Evolutionary conservation across 2,329 filamentous ascomycete genomes (phyloP), one percentile per base, ranked within the genome.

Genomic region (Fusarium denticulatum): DNA sequence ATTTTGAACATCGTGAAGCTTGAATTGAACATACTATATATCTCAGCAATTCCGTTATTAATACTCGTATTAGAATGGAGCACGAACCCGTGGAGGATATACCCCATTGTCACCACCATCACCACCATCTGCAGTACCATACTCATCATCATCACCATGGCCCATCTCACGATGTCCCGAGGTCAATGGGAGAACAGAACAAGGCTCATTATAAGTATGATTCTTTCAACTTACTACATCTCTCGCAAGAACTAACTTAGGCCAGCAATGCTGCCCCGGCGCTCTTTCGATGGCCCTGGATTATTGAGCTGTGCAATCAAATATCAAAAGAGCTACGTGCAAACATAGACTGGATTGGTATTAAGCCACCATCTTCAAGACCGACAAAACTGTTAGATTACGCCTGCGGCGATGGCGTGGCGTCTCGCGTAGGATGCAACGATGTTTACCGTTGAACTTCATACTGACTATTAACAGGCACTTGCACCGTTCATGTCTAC

Each of bases 351-450:
- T 81, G 79, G 79, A 72, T 81, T 6, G 76, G 76, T 1, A 61
- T 79, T 2, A 37, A 63, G 4, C 67, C 68, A 3, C 49, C 63
- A 2, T 53, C 66, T 2, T 37, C 52, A 47, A 46, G 32, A 10
- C 50, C 65, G 5, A 72, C 55, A 2, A 79, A 73, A 15, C 71
- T 81, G 63, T 58, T 82, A 2, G 80, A 82, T 55, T 81, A 81
- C 24, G 80, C 80, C 2, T 81, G 79, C 24, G 80, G 80, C 4
- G 76, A 78, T 30, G 80, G 78, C 3, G 56, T 79, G 10, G 78
- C 76, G 2, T 78, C 79, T n/a, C 62, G 76, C 36, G 80, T 81
- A 75, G 68, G 74, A 49, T 6, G 18, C 13, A 18, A 3, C 28
- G 4, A 8, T 13, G 4, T 7, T 8, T 0, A 11, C 28, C 2